Evolutionary conservation across 305 asterid species (phyloP), one percentile per base, ranked within the genome.

Genomic region (Fraxinus latifolia): DNA sequence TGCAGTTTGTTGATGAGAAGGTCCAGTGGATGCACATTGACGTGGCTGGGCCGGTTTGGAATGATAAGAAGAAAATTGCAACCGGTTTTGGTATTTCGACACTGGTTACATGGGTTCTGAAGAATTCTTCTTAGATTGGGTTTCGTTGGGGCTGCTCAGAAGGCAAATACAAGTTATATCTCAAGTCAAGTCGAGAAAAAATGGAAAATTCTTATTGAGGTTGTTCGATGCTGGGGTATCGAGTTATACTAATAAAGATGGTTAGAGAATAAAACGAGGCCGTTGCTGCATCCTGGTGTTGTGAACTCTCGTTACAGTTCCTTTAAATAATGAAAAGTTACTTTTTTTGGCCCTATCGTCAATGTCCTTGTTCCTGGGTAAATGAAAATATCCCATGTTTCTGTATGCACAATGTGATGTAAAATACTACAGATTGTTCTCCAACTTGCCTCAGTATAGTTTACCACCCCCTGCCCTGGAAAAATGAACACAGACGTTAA

Each of bases 11-110:
- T 34, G 93, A 93, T 53, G 99, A 94, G 91, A 96, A 93, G 87
- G 99, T 94, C 76, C 92, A 92, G 29, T 96, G 99, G 99, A 89
- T 96, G 98, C 99, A 96, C 58, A 94, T 96, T n/a, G 99, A 96
- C 93, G 82, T 94, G 83, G 99, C 98, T 42, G 99, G 96, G 17
- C 99, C 98, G 4, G 98, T 96, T 37, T 94, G 97, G 97, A 91
- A 85, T 14, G 95, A 93, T 0, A 92, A 93, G 84, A 94, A 89
- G 93, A 95, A 94, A 83, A 77, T 67, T 2, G 98, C 97, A 0
- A 92, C 99, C 0, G 97, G 99, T 37, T 96, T 96, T 33, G 99
- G 96, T 55, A 85, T 96, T 79, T 86, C 98, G 0, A 94, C 98
- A 0, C 81, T 96, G 78, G 97, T 96, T 2, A 97, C 94, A 84